Evolutionary conservation across 495 filamentous ascomycete genomes (phyloP), one percentile per base, ranked within the genome.

Genomic region (Penicillium herquei): DNA sequence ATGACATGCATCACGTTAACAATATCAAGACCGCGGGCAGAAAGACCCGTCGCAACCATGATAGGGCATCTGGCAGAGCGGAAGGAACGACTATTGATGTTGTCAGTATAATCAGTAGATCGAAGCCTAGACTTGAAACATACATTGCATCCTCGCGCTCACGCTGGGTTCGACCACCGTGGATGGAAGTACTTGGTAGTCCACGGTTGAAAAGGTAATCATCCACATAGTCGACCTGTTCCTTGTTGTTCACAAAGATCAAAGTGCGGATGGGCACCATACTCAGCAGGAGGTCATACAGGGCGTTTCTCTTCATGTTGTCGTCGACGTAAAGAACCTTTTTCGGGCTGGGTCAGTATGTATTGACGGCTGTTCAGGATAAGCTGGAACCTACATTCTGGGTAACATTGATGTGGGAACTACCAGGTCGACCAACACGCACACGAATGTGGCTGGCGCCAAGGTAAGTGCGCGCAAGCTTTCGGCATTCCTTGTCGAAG

Each of bases 121-220:
- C 7, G 7, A 9, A 46, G 39, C 16, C 43, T 37, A 30, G 18
- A 1, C 42, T n/a, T 9, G 10, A 44, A 4, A 78, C 84, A 77
- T 72, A 87, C 86, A 98, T 79, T 3, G 93, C 86, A 69, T 96
- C 93, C 69, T 98, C 94, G 55, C 94, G 88, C 77, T 98, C 94
- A 60, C 80, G 82, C 71, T 98, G 94, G 32, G 88, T 96, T 49
- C 92, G 90, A 52, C 90, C 89, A 9, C 82, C 68, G 62, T 98
- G 94, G 57, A 98, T 94, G 0, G 90, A 94, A 0, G 90, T 93
- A 18, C 80, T 85, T 0, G 94, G 94, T 1, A 97, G 68, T 0
- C 83, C 83, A 46, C 75, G 73, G 64, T 96, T 91, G 75, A 81
- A 97, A 2, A 98, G 71, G 54, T 81, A 95, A 61, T 97, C 94